Percentiles rank a stretch among this genome's conserved stretches.
Conservation (phyloP, 805 yeast genomes). For the Clavispora carvajalis region DNA sequence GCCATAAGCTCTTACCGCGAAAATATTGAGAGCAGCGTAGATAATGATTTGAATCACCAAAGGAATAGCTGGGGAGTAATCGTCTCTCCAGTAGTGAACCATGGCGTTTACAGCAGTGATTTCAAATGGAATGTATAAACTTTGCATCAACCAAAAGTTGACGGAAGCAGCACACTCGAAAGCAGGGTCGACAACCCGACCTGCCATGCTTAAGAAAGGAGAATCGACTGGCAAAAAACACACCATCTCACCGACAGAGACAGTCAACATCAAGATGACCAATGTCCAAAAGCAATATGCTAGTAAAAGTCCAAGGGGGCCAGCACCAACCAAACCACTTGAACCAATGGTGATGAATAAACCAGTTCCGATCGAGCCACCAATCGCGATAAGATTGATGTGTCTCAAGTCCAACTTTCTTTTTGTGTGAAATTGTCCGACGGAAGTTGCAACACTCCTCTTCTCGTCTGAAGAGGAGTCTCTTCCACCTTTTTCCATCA, state of each 20-base stretch:
- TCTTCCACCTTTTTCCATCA: conserved; percentile 6
- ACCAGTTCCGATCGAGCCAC: conserved; percentile 38
- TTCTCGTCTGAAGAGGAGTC: conserved; percentile 7
- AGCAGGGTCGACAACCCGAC: conserved; percentile 34
- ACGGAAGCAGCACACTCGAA: conserved; percentile 30
- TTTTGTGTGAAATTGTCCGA: conserved; percentile 5
- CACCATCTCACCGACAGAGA: conserved; percentile 36
- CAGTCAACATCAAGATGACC: conserved; percentile 26
- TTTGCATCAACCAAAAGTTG: conserved; percentile 39
- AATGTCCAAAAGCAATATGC: conserved; percentile 28
- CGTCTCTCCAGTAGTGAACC: conserved; percentile 49
- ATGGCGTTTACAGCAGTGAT: conserved; percentile 42
- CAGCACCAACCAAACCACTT: conserved; percentile 26
- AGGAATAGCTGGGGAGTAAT: conserved; percentile 45
- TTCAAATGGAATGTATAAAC: conserved; percentile 27
- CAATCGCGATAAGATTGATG: conserved; percentile 35
- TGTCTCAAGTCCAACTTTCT: conserved; percentile 24
- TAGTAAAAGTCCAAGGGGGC: conserved; percentile 29
- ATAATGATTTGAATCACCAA: conserved; percentile 38
- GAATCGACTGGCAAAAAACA: conserved; percentile 32
- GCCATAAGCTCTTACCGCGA: conserved; percentile 73
- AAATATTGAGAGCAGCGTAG: conserved; percentile 47
- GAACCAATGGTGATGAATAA: conserved; percentile 33
- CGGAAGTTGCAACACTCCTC: conserved; percentile 1
- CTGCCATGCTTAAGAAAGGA: conserved; percentile 34